phyloP scores from a whole-genome alignment of 805 yeast genomes.

The Metschnikowia proteae region DNA sequence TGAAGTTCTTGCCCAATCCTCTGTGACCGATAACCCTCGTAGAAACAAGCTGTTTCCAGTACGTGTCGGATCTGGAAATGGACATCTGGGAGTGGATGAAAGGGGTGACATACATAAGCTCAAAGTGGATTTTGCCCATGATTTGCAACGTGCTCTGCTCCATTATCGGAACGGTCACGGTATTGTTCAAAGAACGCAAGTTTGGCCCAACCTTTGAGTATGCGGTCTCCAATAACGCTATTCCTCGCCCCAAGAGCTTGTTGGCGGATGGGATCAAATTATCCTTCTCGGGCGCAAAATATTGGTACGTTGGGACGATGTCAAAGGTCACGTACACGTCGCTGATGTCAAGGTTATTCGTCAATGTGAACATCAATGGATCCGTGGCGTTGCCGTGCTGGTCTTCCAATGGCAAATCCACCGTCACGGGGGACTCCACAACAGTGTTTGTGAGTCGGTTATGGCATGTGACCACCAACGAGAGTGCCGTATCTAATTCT shows the following conservation, averaged over 20 bases:
- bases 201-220: slow-evolving; percentile 66
- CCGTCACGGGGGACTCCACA: slow-evolving; percentile 53
- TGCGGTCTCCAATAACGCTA: slow-evolving; percentile 61
- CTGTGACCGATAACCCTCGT: slow-evolving; percentile 95
- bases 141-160: slow-evolving; percentile 69
- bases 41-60: slow-evolving; percentile 86
- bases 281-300: slow-evolving; percentile 16
- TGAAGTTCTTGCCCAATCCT: slow-evolving; percentile 85
- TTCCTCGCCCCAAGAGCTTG: slow-evolving; percentile 70
- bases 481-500: slow-evolving; percentile 83
- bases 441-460: slow-evolving; percentile 24
- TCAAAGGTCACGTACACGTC: slow-evolving; percentile 71
- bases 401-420: slow-evolving; percentile 83
- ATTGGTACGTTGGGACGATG: slow-evolving; percentile 82
- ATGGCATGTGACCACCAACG: slow-evolving; percentile 55
- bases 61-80: slow-evolving; percentile 66
- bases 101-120: slow-evolving; percentile 65
- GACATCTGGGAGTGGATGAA: slow-evolving; percentile 68
- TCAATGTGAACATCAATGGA: slow-evolving; percentile 69
- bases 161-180: slow-evolving; percentile 69
- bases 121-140: slow-evolving; percentile 75
- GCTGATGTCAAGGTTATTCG: slow-evolving; percentile 40
- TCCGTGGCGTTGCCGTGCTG: slow-evolving; percentile 63
- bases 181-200: slow-evolving; percentile 61
- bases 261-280: slow-evolving; percentile 14